phyloP scores from a whole-genome alignment of 2,329 filamentous ascomycete genomes.

The Penicillium sumatraense region DNA sequence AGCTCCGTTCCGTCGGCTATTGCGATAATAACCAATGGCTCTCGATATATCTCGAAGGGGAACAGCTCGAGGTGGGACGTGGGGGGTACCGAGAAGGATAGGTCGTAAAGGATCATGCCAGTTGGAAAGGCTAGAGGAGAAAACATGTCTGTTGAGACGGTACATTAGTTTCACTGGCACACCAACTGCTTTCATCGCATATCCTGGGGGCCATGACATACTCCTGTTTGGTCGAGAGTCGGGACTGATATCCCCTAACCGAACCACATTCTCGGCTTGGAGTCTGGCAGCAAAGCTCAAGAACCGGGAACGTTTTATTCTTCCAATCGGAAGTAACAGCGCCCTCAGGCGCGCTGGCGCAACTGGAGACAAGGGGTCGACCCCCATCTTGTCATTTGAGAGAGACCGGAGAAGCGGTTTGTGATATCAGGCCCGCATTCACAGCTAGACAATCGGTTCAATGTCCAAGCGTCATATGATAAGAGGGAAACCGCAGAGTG shows the following conservation, averaged over 20 bases:
- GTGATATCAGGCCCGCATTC: slow-evolving; percentile 40
- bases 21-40: slow-evolving; percentile 81
- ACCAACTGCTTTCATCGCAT: not conserved
- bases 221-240: slow-evolving; percentile 85
- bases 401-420: slow-evolving; percentile 36
- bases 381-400: slow-evolving; percentile 71
- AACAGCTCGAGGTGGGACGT: slow-evolving; percentile 77
- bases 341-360: slow-evolving; percentile 89
- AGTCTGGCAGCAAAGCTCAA: slow-evolving; percentile 77
- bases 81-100: slow-evolving; percentile 79
- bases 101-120: slow-evolving; percentile 85
- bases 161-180: slow-evolving; percentile 25
- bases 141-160: slow-evolving; percentile 74
- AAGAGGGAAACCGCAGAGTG: not conserved
- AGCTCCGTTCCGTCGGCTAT: slow-evolving; percentile 81
- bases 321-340: slow-evolving; percentile 83
- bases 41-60: slow-evolving; percentile 88
- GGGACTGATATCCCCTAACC: slow-evolving; percentile 82
- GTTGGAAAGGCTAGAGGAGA: slow-evolving; percentile 85
- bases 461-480: slow-evolving; percentile 26
- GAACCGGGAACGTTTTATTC: slow-evolving; percentile 82
- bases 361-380: slow-evolving; percentile 87
- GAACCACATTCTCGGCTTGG: slow-evolving; percentile 77
- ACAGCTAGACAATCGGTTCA: slow-evolving; percentile 20
- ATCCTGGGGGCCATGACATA: slow-evolving; percentile 51